Evolutionary conservation across 139 green algal genomes (phyloP), one percentile per base, ranked within the genome.

Genomic region (Picochlorum sp.): DNA sequence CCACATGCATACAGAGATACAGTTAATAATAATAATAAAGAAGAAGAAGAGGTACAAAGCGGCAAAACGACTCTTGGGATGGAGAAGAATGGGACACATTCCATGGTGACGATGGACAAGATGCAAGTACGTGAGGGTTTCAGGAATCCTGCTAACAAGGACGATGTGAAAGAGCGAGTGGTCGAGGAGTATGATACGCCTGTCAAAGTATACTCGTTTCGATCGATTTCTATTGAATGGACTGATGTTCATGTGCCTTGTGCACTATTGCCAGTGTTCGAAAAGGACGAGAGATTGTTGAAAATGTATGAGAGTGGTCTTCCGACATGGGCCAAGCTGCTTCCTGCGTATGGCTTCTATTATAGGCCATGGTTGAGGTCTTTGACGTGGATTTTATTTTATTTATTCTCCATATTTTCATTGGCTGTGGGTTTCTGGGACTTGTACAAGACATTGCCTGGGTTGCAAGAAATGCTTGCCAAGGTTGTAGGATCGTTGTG

Each of bases 301-400:
- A 85, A 86, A 69, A 69, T 92, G 63, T 90, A 90, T 45, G 84
- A 91, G 55, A 83, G 72, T 51, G 85, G 79, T 1, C 63, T 92
- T 49, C 85, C 86, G 0, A 54, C 72, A 4, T 95, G 87, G 87
- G 86, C 87, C 0, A 63, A 88, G 4, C 79, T 88, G 41, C 64
- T 89, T 65, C 86, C 86, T 0, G 68, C 62, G 1, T 89, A 82
- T 52, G 82, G 80, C 49, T 30, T 86, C 4, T 77, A 31, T 10
- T 89, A 89, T 75, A 70, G 86, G 2, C 87, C 87, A 44, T 94
- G 86, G 87, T 77, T 94, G 66, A 81, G 87, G 7, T 66, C 59
- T 0, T 54, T 72, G 23, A 84, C 83, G 13, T 91, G 75, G 70
- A 34, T 85, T 16, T 63, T 88, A 10, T 94, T 90, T 72, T 75